Conservation (phyloP, 495 filamentous ascomycete genomes). For the Tuber borchii region DNA sequence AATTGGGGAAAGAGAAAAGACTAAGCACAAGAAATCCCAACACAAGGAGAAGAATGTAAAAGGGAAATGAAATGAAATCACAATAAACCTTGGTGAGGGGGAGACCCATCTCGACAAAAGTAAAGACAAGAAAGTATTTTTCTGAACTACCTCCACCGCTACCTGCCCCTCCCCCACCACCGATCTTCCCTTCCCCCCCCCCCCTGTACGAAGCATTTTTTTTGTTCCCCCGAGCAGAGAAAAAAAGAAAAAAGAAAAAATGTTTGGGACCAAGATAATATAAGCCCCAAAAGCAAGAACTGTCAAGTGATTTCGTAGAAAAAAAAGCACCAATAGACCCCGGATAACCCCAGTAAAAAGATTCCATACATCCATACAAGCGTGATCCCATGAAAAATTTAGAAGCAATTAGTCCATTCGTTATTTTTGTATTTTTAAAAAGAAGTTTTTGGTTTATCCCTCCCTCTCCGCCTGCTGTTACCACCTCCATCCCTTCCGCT, state of each 20-base stretch:
- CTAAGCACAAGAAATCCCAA: neutral
- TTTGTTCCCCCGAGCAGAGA: neutral
- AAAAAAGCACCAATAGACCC: slow-evolving; percentile 38
- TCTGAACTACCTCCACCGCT: slow-evolving; percentile 39
- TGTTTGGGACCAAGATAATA: slow-evolving; percentile 13
- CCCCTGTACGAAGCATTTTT: slow-evolving; percentile 1
- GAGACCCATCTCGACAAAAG: slow-evolving; percentile 21
- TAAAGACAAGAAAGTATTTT: slow-evolving; percentile 39
- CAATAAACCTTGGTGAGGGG: neutral
- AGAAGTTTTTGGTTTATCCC: neutral
- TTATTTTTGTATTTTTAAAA: slow-evolving; percentile 7
- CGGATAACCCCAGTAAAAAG: slow-evolving; percentile 38
- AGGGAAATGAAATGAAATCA: slow-evolving; percentile 14
- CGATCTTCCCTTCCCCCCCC: neutral
- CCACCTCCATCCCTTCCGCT: neutral
- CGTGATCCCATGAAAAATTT: slow-evolving; percentile 18
- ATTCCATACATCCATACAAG: slow-evolving; percentile 27
- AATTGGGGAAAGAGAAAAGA: neutral
- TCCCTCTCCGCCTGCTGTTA: neutral
- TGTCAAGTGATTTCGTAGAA: slow-evolving; percentile 32
- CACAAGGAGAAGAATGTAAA: slow-evolving; percentile 29
- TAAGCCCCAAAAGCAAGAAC: neutral
- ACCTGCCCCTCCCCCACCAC: slow-evolving; percentile 31
- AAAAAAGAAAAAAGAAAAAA: slow-evolving; percentile 22
- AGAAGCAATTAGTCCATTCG: slow-evolving; percentile 2